Conservation (phyloP, 1,284 basidiomycete species). For the Fomitopsis betulina region DNA sequence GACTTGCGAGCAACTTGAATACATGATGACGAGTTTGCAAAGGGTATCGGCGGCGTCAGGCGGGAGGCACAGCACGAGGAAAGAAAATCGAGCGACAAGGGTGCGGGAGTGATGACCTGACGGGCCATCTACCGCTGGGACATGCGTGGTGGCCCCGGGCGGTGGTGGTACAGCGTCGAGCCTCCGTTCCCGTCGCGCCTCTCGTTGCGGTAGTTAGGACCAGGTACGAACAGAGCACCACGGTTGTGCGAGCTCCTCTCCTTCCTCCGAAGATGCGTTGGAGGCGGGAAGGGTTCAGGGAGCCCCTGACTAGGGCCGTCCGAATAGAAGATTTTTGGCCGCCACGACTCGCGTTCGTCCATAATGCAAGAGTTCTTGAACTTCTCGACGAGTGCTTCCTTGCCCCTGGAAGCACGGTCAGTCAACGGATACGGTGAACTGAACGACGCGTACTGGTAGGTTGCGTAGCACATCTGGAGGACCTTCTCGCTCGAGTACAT, state of each 20-base stretch:
- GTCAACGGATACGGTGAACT: background rate
- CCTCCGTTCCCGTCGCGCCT: conserved; percentile 10
- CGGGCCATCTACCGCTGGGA: background rate
- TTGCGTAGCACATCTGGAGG: conserved; percentile 82
- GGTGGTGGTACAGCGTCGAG: conserved; percentile 15
- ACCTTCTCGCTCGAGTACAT: conserved; percentile 87
- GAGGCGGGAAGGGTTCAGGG: conserved; percentile 75
- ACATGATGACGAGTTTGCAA: background rate
- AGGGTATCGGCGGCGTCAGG: background rate
- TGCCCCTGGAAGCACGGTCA: conserved; percentile 49
- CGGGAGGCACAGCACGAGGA: background rate
- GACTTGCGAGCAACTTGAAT: too few species aligned
- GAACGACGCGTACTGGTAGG: conserved; percentile 62
- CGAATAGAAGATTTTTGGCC: conserved; percentile 82
- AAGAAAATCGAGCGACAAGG: background rate
- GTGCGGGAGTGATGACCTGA: background rate
- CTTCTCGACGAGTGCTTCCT: conserved; percentile 81
- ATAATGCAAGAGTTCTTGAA: conserved; percentile 84
- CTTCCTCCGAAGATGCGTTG: conserved; percentile 72
- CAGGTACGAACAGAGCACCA: conserved; percentile 53
- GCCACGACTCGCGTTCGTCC: conserved; percentile 78
- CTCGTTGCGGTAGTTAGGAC: conserved; percentile 14
- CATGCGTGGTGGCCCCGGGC: conserved; percentile 16
- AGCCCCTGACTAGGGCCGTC: conserved; percentile 68
- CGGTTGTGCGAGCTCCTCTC: conserved; percentile 73